A percentile compares a stretch with the other conserved stretches of the same genome.
phyloP scores from a whole-genome alignment of 352 stramenopile genomes.

The Globisporangium abappressorium region DNA sequence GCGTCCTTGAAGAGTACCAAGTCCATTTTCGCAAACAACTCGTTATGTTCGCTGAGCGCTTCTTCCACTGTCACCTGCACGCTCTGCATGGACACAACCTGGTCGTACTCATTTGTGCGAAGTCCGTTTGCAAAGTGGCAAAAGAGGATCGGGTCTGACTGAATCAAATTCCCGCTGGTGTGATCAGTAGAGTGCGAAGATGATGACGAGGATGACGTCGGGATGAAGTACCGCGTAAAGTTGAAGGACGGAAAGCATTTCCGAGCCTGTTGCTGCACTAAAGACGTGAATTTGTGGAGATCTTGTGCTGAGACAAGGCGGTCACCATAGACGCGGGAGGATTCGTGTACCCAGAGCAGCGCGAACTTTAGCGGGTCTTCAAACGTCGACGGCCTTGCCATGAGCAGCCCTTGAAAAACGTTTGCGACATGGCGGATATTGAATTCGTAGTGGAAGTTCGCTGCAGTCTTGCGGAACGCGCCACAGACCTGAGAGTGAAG shows the following conservation, averaged over 20 bases:
- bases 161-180: constrained; percentile 5
- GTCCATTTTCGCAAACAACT: constrained; percentile 91
- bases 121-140: constrained; percentile 90
- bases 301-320: constrained; percentile 86
- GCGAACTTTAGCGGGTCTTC: constrained; percentile 90
- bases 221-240: constrained; percentile 87
- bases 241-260: constrained; percentile 92
- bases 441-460: constrained; percentile 98
- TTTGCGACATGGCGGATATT: constrained; percentile 95
- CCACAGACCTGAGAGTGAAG: constrained; percentile 82
- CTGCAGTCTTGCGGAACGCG: constrained; percentile 91
- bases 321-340: constrained; percentile 93
- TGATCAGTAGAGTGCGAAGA: constrained; percentile 16
- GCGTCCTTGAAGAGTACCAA: constrained; percentile 96
- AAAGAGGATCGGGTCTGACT: constrained; percentile 89
- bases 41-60: constrained; percentile 92
- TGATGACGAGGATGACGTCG: constrained; percentile 29
- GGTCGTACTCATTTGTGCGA: constrained; percentile 90
- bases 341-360: constrained; percentile 96
- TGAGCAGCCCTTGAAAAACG: constrained; percentile 93
- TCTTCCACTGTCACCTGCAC: constrained; percentile 83
- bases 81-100: constrained; percentile 70
- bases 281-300: constrained; percentile 81
- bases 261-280: constrained; percentile 89
- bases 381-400: constrained; percentile 82